A percentile compares a stretch with the other conserved stretches of the same genome.
phyloP scores from a whole-genome alignment of 1,284 basidiomycete species.

The Singerocomus rubriflavus region DNA sequence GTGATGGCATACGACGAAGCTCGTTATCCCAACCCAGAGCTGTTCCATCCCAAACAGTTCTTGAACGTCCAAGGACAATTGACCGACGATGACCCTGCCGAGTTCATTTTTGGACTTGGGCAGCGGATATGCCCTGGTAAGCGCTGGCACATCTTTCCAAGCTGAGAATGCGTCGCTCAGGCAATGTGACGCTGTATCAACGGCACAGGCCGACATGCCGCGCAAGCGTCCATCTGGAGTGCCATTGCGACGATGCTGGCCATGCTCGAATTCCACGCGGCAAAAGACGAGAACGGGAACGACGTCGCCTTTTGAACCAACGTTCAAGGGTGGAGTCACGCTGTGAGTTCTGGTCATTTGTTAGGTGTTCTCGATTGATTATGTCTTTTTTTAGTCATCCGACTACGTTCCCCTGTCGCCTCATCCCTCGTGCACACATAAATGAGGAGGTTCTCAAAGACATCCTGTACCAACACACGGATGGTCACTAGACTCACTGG shows the following conservation, averaged over 20 bases:
- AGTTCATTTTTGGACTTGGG: slow-evolving; percentile 26
- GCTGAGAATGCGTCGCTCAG: no score
- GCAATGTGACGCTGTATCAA: neutral
- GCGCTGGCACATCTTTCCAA: neutral
- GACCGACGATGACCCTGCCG: slow-evolving; percentile 11
- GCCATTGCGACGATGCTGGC: slow-evolving; percentile 25
- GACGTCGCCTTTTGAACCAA: slow-evolving; percentile 7
- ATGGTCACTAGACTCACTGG: no score
- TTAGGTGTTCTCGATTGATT: no score
- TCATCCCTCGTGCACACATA: no score
- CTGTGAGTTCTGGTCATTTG: no score
- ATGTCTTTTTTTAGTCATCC: no score
- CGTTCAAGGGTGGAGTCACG: slow-evolving; percentile 7
- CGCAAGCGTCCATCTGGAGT: slow-evolving; percentile 19
- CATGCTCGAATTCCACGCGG: slow-evolving; percentile 21
- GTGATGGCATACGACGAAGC: slow-evolving; percentile 26
- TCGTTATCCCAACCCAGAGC: slow-evolving; percentile 21
- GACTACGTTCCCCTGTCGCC: no score
- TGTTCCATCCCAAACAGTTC: slow-evolving; percentile 27
- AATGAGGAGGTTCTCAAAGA: no score
- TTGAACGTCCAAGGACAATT: slow-evolving; percentile 18
- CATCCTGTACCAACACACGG: no score
- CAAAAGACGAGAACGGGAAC: slow-evolving; percentile 16
- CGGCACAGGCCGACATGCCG: slow-evolving; percentile 19
- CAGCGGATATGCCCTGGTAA: slow-evolving; percentile 23